Percentiles rank a stretch among this genome's conserved stretches.
Evolutionary conservation across 257 asterid species (phyloP).

Genomic region (Lithospermum erythrorhizon): DNA sequence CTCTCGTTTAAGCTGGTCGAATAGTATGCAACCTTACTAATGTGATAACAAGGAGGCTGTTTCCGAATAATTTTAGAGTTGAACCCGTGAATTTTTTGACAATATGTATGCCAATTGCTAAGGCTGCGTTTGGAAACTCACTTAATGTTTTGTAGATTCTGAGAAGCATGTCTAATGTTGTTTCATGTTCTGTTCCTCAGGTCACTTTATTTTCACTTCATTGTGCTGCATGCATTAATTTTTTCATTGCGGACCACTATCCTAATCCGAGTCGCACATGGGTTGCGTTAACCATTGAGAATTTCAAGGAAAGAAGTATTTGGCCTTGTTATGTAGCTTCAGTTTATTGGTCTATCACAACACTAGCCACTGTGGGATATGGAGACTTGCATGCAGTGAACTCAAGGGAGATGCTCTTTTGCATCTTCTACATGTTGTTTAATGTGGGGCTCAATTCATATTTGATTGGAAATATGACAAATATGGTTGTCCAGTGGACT

Average conservation of each 20-base stretch:
- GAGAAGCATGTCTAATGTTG: no score
- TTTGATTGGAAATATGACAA: constrained; percentile 94
- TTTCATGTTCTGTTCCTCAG: constrained; percentile 20
- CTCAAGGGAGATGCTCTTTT: constrained; percentile 71
- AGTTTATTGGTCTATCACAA: constrained; percentile 85
- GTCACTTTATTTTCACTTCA: constrained; percentile 92
- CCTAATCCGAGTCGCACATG: constrained; percentile 55
- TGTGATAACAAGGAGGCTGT: no score
- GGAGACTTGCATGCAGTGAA: constrained; percentile 93
- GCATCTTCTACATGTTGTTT: constrained; percentile 79
- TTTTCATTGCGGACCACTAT: constrained; percentile 64
- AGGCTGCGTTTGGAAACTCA: no score
- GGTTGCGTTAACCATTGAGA: constrained; percentile 60
- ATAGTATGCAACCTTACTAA: no score
- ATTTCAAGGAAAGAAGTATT: constrained; percentile 47
- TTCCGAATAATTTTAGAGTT: no score
- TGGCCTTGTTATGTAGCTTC: constrained; percentile 78
- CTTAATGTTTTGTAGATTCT: no score
- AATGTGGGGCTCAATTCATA: constrained; percentile 86
- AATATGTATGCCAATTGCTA: no score
- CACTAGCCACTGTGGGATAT: constrained; percentile 92
- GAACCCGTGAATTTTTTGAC: no score
- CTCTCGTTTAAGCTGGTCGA: no score
- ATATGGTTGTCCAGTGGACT: constrained; percentile 83
- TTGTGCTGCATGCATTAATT: constrained; percentile 86